Base-by-base conservation (phyloP, 2,329 filamentous ascomycete genomes). In the Pseudopithomyces maydicus region DNA sequence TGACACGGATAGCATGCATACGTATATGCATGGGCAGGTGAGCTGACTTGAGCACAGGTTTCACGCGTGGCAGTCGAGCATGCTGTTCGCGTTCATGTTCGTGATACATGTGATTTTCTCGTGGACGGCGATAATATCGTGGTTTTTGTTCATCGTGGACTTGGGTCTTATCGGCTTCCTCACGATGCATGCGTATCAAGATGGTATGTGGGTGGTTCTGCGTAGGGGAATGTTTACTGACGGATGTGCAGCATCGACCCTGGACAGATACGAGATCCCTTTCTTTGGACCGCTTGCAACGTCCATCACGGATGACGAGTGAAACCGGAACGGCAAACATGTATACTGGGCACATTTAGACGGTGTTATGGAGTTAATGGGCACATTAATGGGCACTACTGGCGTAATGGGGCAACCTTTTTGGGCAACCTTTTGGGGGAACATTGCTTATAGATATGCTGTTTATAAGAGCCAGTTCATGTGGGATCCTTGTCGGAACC, bases 11-110 rank as follows among this genome's bases (percentile, higher is more conserved):
- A 15, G 15, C 32, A 15, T 19, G 23, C 7, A 22, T 3, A 12
- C 2, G 19, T 15, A n/a, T 12, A 54, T 17, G 23, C 7, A 23
- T 42, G 23, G 60, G 48, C 65, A 53, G 66, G 20, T 33, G 12
- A 11, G 45, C 55, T 51, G 41, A 39, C 46, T 6, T 7, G 14
- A 26, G 6, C 6, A 53, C 65, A 94, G 91, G 62, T 98, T 98
- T 67, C 95, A 99, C 76, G 95, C 95, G 7, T 99, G 95, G 94
- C 95, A 99, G 78, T 91, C 90, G 6, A 88, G 89, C 62, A 81
- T 97, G 69, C 77, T 96, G 2, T 97, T 97, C 75, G 89, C 90
- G 0, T 85, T 85, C 47, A 74, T 86, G 38, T 86, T 86, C 65
- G 81, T 85, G 69, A 68, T 97, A 22, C 94, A 98, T 73, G 83